phyloP scores from a whole-genome alignment of 2,329 filamentous ascomycete species.

The Elsinoe australis region DNA sequence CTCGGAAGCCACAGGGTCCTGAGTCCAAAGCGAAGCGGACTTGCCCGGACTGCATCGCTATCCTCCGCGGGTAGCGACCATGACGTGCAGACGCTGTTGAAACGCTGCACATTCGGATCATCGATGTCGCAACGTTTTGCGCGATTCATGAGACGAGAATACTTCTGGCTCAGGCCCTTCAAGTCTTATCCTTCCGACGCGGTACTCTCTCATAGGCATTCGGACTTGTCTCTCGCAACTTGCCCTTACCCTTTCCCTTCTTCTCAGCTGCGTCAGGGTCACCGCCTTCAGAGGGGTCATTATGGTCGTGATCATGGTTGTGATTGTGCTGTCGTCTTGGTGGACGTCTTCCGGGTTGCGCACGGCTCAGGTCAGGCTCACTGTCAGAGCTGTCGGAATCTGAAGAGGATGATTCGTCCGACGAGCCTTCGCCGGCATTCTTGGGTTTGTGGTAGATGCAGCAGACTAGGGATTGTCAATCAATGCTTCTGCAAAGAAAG shows the following conservation, averaged over 20 bases:
- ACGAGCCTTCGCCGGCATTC: constrained; percentile 72
- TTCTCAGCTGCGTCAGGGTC: constrained; percentile 18
- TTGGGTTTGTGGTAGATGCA: constrained; percentile 94
- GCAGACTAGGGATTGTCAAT: constrained; percentile 58
- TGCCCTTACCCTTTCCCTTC: constrained; percentile 33
- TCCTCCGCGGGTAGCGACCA: no score
- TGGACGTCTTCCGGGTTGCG: constrained; percentile 28
- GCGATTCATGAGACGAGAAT: no score
- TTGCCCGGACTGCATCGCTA: no score
- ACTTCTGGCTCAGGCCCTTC: no score
- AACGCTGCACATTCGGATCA: no score
- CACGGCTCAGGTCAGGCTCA: constrained; percentile 45
- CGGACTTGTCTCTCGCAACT: constrained; percentile 55
- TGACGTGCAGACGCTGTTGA: no score
- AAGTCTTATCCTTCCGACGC: constrained; percentile 33
- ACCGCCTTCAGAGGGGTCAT: constrained; percentile 18
- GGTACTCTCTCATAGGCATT: constrained; percentile 78
- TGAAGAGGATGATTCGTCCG: constrained; percentile 54
- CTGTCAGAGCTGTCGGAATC: constrained; percentile 48
- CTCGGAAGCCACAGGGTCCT: no score
- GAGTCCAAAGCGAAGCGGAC: no score
- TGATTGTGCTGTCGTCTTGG: constrained; percentile 27
- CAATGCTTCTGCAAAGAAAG: background rate
- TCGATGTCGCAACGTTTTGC: no score
- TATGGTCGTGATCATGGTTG: constrained; percentile 34